Conservation (phyloP, 1,139 yeast species). For the Hyphopichia fennica region DNA sequence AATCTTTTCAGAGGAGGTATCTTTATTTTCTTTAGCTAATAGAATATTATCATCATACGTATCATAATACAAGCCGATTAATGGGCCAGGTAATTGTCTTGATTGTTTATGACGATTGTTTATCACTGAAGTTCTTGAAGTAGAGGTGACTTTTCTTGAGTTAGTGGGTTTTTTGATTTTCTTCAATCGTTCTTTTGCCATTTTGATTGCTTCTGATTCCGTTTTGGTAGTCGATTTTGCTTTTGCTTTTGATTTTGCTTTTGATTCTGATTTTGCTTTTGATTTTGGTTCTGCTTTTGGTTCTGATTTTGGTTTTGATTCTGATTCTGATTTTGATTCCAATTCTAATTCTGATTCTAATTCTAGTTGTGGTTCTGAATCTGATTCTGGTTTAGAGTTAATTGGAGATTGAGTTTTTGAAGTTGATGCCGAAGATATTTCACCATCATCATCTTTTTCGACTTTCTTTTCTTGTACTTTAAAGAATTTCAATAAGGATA, state of each 20-base stretch:
- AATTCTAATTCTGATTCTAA: neutral
- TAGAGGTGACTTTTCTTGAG: conserved; percentile 8
- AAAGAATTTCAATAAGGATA: conserved; percentile 16
- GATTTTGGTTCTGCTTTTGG: neutral
- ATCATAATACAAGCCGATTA: conserved; percentile 36
- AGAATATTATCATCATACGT: conserved; percentile 43
- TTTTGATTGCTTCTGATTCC: neutral
- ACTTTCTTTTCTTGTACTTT: neutral
- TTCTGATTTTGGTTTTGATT: neutral
- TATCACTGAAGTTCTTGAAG: conserved; percentile 34
- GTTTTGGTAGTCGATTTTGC: neutral
- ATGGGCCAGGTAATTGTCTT: conserved; percentile 42
- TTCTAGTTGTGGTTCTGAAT: neutral
- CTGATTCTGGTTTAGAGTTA: neutral
- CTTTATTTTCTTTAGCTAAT: conserved; percentile 20
- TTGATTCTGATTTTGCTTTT: neutral
- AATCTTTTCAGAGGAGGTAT: conserved; percentile 19
- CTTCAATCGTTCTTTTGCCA: neutral
- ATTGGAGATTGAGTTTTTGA: neutral
- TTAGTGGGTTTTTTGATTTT: conserved; percentile 1
- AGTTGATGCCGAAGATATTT: neutral
- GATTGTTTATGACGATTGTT: conserved; percentile 29
- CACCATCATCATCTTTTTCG: neutral
- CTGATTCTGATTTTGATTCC: neutral
- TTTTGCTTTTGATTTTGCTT: neutral